phyloP scores from a whole-genome alignment of 2,329 filamentous ascomycete genomes.

The Thermothelomyces thermophilus region DNA sequence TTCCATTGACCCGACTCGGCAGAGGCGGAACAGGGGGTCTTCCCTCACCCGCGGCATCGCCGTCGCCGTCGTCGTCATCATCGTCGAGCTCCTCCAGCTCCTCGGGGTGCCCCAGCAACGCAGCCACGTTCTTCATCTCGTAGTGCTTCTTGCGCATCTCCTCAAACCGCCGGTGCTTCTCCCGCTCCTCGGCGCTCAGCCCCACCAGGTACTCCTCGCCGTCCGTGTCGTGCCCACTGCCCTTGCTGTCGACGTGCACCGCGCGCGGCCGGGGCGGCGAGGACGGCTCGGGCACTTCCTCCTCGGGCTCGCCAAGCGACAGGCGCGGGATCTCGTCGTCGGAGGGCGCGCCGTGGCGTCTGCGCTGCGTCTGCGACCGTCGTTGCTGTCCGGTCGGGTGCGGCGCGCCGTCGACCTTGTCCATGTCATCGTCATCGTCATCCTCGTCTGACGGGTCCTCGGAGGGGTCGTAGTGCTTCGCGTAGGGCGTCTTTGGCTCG shows the following conservation, averaged over 20 bases:
- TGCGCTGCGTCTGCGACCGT: constrained; percentile 16
- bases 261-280: constrained; percentile 49
- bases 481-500: constrained; percentile 96
- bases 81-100: constrained; percentile 55
- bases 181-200: constrained; percentile 64
- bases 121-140: constrained; percentile 94
- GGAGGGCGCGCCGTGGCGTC: constrained; percentile 31
- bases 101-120: constrained; percentile 72
- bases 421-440: constrained; percentile 55
- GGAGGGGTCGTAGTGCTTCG: constrained; percentile 79
- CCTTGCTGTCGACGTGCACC: constrained; percentile 68
- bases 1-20: constrained; percentile 28
- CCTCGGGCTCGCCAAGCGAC: constrained; percentile 88
- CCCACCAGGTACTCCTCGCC: constrained; percentile 49
- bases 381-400: constrained; percentile 14
- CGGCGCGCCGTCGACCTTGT: constrained; percentile 52
- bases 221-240: constrained; percentile 51
- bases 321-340: constrained; percentile 83
- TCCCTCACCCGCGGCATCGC: too few species aligned
- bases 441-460: constrained; percentile 84
- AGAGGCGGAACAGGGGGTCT: constrained; percentile 35
- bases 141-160: constrained; percentile 92
- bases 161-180: constrained; percentile 91
- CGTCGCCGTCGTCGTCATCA: constrained; percentile 30
- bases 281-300: constrained; percentile 48